Base-by-base conservation (phyloP, 257 asterid species). In the Ophiorrhiza pumila region DNA sequence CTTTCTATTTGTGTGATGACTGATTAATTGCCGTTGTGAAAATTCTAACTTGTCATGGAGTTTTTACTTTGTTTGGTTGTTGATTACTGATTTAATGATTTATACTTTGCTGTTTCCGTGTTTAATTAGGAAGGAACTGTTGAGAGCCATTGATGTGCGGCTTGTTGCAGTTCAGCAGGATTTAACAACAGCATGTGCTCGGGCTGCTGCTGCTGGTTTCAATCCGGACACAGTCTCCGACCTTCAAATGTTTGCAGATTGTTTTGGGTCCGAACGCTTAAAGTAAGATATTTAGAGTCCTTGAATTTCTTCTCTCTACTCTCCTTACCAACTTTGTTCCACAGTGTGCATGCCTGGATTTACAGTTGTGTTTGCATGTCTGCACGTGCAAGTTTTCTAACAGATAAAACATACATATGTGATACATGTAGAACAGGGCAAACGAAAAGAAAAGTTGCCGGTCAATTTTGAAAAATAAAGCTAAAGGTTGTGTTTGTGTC, bases 61-160 rank as follows among this genome's bases (percentile, higher is more conserved):
- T 4, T 65, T 41, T 14, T 11, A 2, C 18, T 41, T 20, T 23
- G 18, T 9, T 20, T 32, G 25, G 15, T 5, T 4, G 15, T 7
- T 69, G 25, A 9, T 39, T 55, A 56, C n/a, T 58, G 31, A 20
- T 7, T 6, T 22, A 41, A 39, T 71, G 66, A n/a, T 15, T 29
- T 52, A 42, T 17, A 46, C 18, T 50, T 64, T 31, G 69, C 53
- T 67, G 65, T 29, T 71, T 68, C 74, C 58, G 71, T 57, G 69
- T 76, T n/a, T 47, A 73, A 77, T 74, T 85, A 93, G 98, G 87
- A 93, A 90, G 83, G 98, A 93, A 90, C 85, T 90, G 76, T 81
- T 89, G 79, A 88, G 95, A 82, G 97, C 98, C 72, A 93, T 93
- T 64, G 98, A 90, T 74, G 90, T 90, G 73, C 85, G 98, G 86